These are phyloP conservation scores for Trichoderma guizhouense DNA, from an alignment of 2,329 filamentous ascomycete genomes.

Conservation along the genomic window DNA sequence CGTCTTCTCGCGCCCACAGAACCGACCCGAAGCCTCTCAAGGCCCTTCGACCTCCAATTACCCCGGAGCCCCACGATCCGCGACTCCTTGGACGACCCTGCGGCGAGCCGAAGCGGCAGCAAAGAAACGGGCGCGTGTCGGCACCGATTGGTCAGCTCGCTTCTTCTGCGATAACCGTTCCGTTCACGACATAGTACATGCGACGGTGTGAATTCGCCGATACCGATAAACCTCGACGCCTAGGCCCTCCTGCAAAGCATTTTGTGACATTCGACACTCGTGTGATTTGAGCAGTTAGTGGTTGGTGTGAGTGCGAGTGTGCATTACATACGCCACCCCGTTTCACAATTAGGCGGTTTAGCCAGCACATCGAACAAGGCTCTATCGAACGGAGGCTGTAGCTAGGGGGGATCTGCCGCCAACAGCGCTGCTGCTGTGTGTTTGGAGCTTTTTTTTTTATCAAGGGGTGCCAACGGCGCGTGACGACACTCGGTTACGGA, in stretches of 20 bases:
- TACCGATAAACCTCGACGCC: not conserved
- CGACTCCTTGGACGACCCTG: not conserved
- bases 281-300: not conserved
- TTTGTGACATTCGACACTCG: not conserved
- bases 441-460: not conserved
- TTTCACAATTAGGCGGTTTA: not conserved
- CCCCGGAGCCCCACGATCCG: not conserved
- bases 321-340: not conserved
- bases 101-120: not conserved
- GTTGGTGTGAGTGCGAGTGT: constrained; percentile 2
- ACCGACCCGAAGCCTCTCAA: not conserved
- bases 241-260: not conserved
- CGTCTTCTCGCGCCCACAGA: not conserved
- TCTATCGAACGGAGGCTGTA: not conserved
- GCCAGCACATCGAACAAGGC: constrained; percentile 10
- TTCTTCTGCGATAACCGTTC: not conserved
- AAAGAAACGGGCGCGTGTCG: not conserved
- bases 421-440: not conserved
- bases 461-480: constrained; percentile 2
- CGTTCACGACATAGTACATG: not conserved
- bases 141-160: constrained; percentile 11
- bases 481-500: not conserved
- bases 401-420: not conserved
- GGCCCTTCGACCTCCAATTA: not conserved
- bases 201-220: not conserved